Conservation (phyloP, 169 alveolate species). For the Plasmodium vivax region DNA sequence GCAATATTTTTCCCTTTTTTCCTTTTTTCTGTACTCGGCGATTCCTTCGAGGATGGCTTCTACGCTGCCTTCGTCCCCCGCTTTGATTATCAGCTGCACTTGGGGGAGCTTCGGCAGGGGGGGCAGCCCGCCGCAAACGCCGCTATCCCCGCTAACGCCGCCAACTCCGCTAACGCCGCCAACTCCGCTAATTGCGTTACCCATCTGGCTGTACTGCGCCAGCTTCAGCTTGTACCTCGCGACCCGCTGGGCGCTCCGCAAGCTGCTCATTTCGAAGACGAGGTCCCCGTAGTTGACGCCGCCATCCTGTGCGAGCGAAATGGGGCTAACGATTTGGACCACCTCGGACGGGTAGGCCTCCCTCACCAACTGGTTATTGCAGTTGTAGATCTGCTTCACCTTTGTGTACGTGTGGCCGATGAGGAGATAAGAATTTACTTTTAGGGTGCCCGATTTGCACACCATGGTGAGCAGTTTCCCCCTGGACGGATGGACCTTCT, state of each 20-base stretch:
- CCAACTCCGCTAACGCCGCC: not conserved
- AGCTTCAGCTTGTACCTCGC: constrained; percentile 82
- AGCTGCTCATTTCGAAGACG: constrained; percentile 83
- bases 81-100: constrained; percentile 86
- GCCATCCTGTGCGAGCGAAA: constrained; percentile 23
- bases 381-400: constrained; percentile 73
- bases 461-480: constrained; percentile 80
- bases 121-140: not conserved
- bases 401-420: constrained; percentile 56
- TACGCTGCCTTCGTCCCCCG: constrained; percentile 91
- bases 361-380: constrained; percentile 49
- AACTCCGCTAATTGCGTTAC: not conserved
- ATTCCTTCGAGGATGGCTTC: constrained; percentile 89
- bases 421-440: constrained; percentile 68
- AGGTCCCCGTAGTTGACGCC: constrained; percentile 76
- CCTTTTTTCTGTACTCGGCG: constrained; percentile 73
- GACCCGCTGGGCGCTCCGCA: constrained; percentile 75
- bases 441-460: constrained; percentile 78
- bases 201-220: constrained; percentile 79
- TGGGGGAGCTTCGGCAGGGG: constrained; percentile 12
- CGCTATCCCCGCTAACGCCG: not conserved
- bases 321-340: constrained; percentile 75
- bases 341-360: constrained; percentile 83
- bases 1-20: constrained; percentile 50
- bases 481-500: constrained; percentile 74